Base-by-base conservation (phyloP, 1,284 basidiomycete genomes). In the Cutaneotrichosporon sp. region DNA sequence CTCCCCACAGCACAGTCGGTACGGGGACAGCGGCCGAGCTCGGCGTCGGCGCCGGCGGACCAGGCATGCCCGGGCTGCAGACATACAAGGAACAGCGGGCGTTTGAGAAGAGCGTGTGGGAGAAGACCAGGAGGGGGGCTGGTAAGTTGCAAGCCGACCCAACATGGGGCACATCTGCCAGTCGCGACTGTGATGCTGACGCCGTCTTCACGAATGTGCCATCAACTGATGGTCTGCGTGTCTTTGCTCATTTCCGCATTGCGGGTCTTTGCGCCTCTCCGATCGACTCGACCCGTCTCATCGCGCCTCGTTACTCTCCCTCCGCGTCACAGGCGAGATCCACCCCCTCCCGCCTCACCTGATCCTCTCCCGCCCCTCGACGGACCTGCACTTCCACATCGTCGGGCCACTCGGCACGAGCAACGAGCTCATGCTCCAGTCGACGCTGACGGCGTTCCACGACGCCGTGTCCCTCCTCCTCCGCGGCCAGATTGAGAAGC, bases 351-450 rank as follows among this genome's bases (percentile, higher is more conserved):
- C 72, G 80, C 86, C 58, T 6, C 87, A 92, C 67, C 81, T 97
- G n/a, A 86, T 89, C 26, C 83, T 98, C 20, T 96, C 94, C 79
- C 90, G 88, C 66, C 84, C 96, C 63, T 89, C 90, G 32, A 84
- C 96, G 52, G 96, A 99, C 78, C 84, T 97, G 65, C 88, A 93
- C 59, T 85, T 97, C 74, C 96, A 97, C 79, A 84, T 98, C 64
- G 82, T 98, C 67, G 90, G 89, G 16, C 86, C 88, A 4, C 80
- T 75, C 4, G 74, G 89, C 11, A 80, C 81, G 3, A 92, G 96
- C 76, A 98, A 99, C 77, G 94, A 98, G 76, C 82, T 98, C 57
- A 97, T 98, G 91, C 84, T 98, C 38, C 84, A 88, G 55, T 78
- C 83, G 16, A 86, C 90, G 8, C 83, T 98, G 20, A 81, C 79